These are phyloP conservation scores for Aspergillus hortae DNA, from an alignment of 2,329 filamentous ascomycete species.

Conservation along the genomic window DNA sequence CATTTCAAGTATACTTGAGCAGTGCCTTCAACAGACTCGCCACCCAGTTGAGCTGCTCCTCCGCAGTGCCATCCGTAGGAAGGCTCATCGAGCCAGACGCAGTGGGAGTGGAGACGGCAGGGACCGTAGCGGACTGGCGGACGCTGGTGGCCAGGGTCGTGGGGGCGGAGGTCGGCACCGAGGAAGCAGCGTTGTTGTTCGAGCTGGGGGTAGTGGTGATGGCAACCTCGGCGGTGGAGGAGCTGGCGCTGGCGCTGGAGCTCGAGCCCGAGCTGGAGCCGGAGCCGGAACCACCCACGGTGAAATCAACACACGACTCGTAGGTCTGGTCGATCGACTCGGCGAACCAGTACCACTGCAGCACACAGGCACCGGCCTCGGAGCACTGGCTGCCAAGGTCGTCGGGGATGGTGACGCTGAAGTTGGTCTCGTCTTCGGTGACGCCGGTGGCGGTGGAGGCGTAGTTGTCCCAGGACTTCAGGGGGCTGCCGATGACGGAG, in stretches of 20 bases:
- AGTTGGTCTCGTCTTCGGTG: conserved; percentile 23
- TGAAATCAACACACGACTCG: conserved; percentile 34
- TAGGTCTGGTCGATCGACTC: conserved; percentile 34
- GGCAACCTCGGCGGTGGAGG: conserved; percentile 8
- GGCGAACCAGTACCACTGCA: conserved; percentile 36
- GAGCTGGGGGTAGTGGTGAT: conserved; percentile 12
- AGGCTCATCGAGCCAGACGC: conserved; percentile 4
- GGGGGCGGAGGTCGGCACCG: conserved; percentile 10
- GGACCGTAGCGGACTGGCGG: background rate
- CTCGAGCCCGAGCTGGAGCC: conserved; percentile 6
- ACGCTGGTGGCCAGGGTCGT: conserved; percentile 9
- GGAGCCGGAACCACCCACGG: conserved; percentile 21
- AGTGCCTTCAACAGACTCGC: conserved; percentile 15
- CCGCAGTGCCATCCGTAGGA: conserved; percentile 15
- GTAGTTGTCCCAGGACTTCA: conserved; percentile 31
- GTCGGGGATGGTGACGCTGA: conserved; percentile 30
- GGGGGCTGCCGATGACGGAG: conserved; percentile 33
- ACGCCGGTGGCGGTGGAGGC: conserved; percentile 28
- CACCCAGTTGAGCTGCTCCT: conserved; percentile 18
- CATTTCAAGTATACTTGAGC: conserved; percentile 8
- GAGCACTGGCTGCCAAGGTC: conserved; percentile 24
- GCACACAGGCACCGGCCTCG: conserved; percentile 28
- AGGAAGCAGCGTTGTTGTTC: conserved; percentile 9
- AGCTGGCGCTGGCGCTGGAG: conserved; percentile 8
- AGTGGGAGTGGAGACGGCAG: conserved; percentile 2